Evolutionary conservation across 441 rosid genomes (phyloP).

Genomic region (Arabidopsis hybrid): DNA sequence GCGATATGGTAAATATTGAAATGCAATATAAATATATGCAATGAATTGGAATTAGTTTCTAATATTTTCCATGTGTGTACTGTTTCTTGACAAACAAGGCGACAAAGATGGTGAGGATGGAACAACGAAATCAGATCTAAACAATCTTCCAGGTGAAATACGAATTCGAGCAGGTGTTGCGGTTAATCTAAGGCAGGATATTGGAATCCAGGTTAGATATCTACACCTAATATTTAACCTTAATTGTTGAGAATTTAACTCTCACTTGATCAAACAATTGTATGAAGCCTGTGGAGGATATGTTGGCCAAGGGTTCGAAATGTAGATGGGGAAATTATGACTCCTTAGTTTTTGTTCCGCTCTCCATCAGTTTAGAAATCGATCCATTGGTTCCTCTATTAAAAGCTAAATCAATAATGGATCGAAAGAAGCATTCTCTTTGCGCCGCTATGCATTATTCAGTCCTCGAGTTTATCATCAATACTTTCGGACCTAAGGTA

Average conservation of each 20-base stretch:
- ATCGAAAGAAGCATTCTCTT: constrained; percentile 67
- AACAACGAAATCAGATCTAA: not conserved
- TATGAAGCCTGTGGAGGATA: constrained; percentile 63
- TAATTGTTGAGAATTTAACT: too few species aligned
- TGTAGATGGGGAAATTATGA: constrained; percentile 73
- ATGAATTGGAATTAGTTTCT: too few species aligned
- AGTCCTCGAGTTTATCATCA: not conserved
- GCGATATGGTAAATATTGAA: constrained; percentile 46
- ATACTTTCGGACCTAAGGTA: not conserved
- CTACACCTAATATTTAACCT: not conserved
- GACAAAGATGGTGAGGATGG: too few species aligned
- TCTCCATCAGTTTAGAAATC: constrained; percentile 49
- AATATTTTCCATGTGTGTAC: too few species aligned
- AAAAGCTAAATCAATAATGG: constrained; percentile 59
- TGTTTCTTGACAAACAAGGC: too few species aligned
- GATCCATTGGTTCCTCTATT: constrained; percentile 64
- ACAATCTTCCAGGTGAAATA: constrained; percentile 40
- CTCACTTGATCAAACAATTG: not conserved
- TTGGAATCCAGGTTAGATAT: constrained; percentile 64
- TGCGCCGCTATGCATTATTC: constrained; percentile 50
- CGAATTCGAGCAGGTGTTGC: constrained; percentile 60
- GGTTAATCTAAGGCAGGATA: constrained; percentile 58
- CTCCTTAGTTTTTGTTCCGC: constrained; percentile 61
- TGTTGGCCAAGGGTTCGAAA: constrained; percentile 59
- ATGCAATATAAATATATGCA: too few species aligned